phyloP scores from a whole-genome alignment of 257 asterid genomes.

The Ocimum tenuiflorum region DNA sequence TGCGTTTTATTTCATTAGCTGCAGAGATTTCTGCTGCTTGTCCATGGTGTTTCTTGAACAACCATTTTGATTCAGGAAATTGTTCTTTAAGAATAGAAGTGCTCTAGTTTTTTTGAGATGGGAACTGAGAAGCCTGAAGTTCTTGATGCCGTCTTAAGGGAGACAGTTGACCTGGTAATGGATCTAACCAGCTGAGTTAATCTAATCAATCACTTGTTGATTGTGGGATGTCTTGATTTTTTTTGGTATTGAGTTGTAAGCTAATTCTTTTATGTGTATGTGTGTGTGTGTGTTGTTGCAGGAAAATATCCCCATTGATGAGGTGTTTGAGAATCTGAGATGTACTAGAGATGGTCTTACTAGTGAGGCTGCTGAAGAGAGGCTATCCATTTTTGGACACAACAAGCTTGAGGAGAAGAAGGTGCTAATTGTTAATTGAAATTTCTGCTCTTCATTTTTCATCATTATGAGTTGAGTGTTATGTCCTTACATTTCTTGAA shows the following conservation, averaged over 20 bases:
- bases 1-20: constrained; percentile 4
- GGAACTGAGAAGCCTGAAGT: constrained; percentile 89
- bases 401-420: constrained; percentile 98
- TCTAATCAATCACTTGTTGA: constrained; percentile 3
- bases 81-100: constrained; percentile 4
- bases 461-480: neutral
- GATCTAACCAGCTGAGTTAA: constrained; percentile 43
- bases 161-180: constrained; percentile 98
- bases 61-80: constrained; percentile 29
- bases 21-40: constrained; percentile 18
- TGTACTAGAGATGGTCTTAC: constrained; percentile 89
- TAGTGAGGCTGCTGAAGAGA: constrained; percentile 68
- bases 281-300: constrained; percentile 31
- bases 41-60: constrained; percentile 33
- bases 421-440: constrained; percentile 32
- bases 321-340: constrained; percentile 91
- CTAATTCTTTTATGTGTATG: constrained; percentile 9
- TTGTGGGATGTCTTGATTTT: constrained; percentile 12
- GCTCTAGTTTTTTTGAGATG: constrained; percentile 36
- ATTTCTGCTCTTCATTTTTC: neutral
- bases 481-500: neutral
- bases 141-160: constrained; percentile 90
- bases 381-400: constrained; percentile 86
- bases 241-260: no score
- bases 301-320: constrained; percentile 96